These are phyloP conservation scores for Candida nanaspora DNA, from an alignment of 805 yeast species.

Conservation along the genomic window DNA sequence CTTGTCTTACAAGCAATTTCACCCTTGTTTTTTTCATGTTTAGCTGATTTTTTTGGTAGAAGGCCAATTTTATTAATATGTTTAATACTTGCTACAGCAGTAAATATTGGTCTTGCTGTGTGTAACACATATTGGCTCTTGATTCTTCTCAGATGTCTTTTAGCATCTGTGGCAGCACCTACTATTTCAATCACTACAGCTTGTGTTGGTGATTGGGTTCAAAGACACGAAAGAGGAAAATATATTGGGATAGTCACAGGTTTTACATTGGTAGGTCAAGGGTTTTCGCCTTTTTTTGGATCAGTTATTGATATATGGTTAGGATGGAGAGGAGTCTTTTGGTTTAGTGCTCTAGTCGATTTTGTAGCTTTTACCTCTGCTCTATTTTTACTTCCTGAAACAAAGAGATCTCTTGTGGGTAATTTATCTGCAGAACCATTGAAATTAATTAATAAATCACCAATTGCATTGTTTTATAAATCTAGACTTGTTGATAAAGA, in stretches of 20 bases:
- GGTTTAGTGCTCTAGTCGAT: conserved; percentile 65
- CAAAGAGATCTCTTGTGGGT: conserved; percentile 64
- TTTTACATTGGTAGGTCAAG: conserved; percentile 62
- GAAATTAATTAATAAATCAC: conserved; percentile 33
- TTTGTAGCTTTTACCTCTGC: conserved; percentile 32
- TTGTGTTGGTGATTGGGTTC: conserved; percentile 66
- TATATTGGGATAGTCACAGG: conserved; percentile 63
- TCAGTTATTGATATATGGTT: conserved; percentile 43
- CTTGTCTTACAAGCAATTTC: conserved; percentile 69
- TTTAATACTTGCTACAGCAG: conserved; percentile 45
- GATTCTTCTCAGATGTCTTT: conserved; percentile 64
- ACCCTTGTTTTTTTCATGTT: conserved; percentile 60
- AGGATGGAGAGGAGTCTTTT: conserved; percentile 74
- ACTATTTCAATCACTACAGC: conserved; percentile 66
- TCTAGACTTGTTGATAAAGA: conserved; percentile 25
- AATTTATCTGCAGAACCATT: conserved; percentile 60
- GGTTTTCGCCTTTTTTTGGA: conserved; percentile 71
- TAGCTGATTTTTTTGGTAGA: conserved; percentile 69
- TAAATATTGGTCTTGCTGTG: conserved; percentile 61
- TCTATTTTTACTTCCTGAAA: conserved; percentile 58
- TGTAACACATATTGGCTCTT: conserved; percentile 51
- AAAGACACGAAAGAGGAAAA: conserved; percentile 60
- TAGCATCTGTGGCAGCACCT: conserved; percentile 73
- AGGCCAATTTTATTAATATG: conserved; percentile 58
- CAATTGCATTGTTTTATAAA: conserved; percentile 26